A percentile compares a stretch with the other conserved stretches of the same genome.
phyloP scores from a whole-genome alignment of 768 basidiomycete genomes.

The Rhizopogon sp. region DNA sequence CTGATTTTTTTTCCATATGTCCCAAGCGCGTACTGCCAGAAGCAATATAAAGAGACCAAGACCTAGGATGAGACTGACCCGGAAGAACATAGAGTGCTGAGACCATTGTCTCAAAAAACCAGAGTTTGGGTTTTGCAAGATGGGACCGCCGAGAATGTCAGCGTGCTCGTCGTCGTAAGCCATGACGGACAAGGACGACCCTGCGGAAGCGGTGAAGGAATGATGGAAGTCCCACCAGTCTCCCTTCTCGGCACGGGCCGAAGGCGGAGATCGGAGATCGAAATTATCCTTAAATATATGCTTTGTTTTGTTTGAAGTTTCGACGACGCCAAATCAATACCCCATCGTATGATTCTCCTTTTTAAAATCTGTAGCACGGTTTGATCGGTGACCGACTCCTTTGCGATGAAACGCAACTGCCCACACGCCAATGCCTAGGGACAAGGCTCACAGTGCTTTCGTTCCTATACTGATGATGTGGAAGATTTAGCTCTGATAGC shows the following conservation, averaged over 20 bases:
- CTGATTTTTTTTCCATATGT: conserved; percentile 48
- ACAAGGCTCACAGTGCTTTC: conserved; percentile 71
- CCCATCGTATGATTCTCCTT: too few relatives aligned
- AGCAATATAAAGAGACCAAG: conserved; percentile 31
- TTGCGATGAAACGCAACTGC: neutral
- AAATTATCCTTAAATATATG: conserved; percentile 7
- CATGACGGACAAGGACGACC: conserved; percentile 37
- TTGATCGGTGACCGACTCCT: too few relatives aligned
- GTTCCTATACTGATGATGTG: conserved; percentile 74
- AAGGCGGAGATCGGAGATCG: conserved; percentile 8
- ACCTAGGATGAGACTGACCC: conserved; percentile 31
- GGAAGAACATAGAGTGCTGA: conserved; percentile 31
- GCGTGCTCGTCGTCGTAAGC: conserved; percentile 49
- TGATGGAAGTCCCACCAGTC: conserved; percentile 9
- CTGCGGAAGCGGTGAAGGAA: conserved; percentile 15
- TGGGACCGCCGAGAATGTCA: conserved; percentile 66
- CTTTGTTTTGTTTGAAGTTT: neutral
- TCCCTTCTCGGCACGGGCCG: conserved; percentile 14
- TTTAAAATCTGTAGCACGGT: too few relatives aligned
- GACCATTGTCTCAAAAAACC: conserved; percentile 27
- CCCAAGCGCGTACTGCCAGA: conserved; percentile 33
- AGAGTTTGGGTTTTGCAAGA: conserved; percentile 31
- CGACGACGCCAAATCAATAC: neutral
- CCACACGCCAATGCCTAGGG: conserved; percentile 75
- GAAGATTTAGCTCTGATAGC: conserved; percentile 41